Evolutionary conservation across 495 filamentous ascomycete genomes (phyloP), one percentile per base, ranked within the genome.

Genomic region (Aspergillus egyptiacus): DNA sequence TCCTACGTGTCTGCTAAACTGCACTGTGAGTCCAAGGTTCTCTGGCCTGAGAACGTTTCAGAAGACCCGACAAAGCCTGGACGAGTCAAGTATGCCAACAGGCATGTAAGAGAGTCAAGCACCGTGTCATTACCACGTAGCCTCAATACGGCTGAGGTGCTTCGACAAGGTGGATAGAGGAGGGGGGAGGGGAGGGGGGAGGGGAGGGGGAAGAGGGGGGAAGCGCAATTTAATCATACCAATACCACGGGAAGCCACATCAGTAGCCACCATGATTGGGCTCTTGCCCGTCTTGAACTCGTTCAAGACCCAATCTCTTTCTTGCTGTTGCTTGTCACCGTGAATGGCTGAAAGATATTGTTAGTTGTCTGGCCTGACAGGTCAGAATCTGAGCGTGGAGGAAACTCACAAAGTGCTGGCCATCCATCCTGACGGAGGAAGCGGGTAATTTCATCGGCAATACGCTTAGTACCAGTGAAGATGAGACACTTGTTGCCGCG

Each of bases 251-350:
- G 93, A 94, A 41, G 93, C 93, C 44, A 98, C 93, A 69, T 98
- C 93, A 22, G 93, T 98, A 18, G 93, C 93, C 48, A 98, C 88
- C 67, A 98, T 79, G 51, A 96, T 80, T 39, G 86, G 86, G 50
- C 89, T 91, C 54, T 82, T 79, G 72, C 93, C 91, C 57, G 89
- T 89, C 83, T 97, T 98, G 80, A 98, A 98, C 68, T 98, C 93
- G 65, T 96, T 95, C 66, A 98, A 76, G 58, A 98, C 93, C 93
- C 93, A 98, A 74, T 98, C 93, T 74, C 93, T 90, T 72, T 98
- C 93, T 65, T 96, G 94, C 66, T 98, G 93, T 62, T 96, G 91
- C 76, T 98, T 98, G 79, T 98, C 93, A 61, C 93, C 93, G 76
- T 98, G 93, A 59, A 98, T 98, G 39, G 93, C 90, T 90, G 50